A percentile compares a stretch with the other conserved stretches of the same genome.
Evolutionary conservation across 306 rosid genomes (phyloP).

Genomic region (Vachellia collinsii): DNA sequence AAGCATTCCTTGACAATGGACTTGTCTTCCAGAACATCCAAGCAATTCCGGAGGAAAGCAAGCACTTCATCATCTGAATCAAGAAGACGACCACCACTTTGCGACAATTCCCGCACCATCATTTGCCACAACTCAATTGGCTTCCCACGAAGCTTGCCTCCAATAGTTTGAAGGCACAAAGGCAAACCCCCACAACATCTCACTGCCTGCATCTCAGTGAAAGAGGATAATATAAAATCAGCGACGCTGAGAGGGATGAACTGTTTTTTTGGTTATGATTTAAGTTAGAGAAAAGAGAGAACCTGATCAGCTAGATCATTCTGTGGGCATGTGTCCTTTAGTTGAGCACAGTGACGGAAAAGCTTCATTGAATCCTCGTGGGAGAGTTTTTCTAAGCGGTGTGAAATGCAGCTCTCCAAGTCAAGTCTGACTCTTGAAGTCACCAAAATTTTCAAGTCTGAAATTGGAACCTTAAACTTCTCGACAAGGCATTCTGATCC

Average conservation of each 20-base stretch:
- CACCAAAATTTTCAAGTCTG: conserved; percentile 65
- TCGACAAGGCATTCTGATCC: conserved; percentile 53
- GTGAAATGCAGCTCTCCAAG: conserved; percentile 41
- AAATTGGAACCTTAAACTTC: conserved; percentile 39
- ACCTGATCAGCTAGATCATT: conserved; percentile 49
- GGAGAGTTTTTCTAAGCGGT: conserved; percentile 40
- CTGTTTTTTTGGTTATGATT: not conserved
- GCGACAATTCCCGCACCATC: conserved; percentile 38
- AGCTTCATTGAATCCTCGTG: conserved; percentile 52
- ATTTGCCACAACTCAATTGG: conserved; percentile 51
- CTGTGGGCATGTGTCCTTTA: conserved; percentile 26
- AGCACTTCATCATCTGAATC: conserved; percentile 44
- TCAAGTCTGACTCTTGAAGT: conserved; percentile 62
- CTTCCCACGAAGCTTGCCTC: conserved; percentile 50
- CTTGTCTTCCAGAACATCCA: conserved; percentile 55
- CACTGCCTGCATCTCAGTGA: conserved; percentile 56
- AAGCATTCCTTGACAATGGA: conserved; percentile 54
- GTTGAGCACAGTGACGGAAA: conserved; percentile 52
- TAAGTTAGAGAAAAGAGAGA: not conserved
- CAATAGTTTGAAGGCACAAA: conserved; percentile 57
- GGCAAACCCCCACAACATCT: conserved; percentile 61
- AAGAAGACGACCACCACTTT: conserved; percentile 47
- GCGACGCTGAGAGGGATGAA: not conserved
- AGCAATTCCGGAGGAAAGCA: conserved; percentile 50
- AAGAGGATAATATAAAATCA: conserved; percentile 7